These are phyloP conservation scores for Metschnikowia colocasiae DNA, from an alignment of 805 yeast species.

Conservation along the genomic window DNA sequence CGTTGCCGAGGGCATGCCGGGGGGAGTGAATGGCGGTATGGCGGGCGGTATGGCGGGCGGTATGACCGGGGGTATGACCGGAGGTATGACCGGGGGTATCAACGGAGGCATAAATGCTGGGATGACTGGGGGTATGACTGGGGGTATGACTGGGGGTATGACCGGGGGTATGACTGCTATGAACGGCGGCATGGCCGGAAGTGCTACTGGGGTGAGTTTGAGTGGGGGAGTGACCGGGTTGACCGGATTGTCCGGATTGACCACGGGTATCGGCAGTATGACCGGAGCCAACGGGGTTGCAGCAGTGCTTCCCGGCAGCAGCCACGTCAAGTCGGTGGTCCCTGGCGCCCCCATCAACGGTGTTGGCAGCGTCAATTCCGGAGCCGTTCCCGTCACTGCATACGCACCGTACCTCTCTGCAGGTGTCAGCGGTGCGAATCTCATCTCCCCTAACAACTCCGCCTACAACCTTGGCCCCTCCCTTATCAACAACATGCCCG, in stretches of 20 bases:
- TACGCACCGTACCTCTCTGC: not conserved
- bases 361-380: not conserved
- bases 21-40: too few species aligned
- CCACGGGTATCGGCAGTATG: not conserved
- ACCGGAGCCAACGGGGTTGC: not conserved
- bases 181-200: too few species aligned
- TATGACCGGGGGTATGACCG: too few species aligned
- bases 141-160: not conserved
- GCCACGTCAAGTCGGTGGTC: not conserved
- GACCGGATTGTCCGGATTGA: too few species aligned
- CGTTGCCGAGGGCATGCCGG: too few species aligned
- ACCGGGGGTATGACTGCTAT: too few species aligned
- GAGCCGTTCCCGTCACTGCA: not conserved
- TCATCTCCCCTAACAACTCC: constrained; percentile 6
- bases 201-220: too few species aligned
- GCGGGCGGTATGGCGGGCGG: not conserved
- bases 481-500: constrained; percentile 7
- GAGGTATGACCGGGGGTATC: too few species aligned
- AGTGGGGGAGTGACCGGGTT: too few species aligned
- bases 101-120: not conserved
- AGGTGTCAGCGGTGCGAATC: not conserved
- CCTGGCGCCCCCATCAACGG: not conserved
- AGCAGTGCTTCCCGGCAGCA: not conserved
- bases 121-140: not conserved
- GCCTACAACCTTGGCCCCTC: constrained; percentile 13